These are phyloP conservation scores for Diplocarpon mali DNA, from an alignment of 2,329 filamentous ascomycete species.

Conservation along the genomic window DNA sequence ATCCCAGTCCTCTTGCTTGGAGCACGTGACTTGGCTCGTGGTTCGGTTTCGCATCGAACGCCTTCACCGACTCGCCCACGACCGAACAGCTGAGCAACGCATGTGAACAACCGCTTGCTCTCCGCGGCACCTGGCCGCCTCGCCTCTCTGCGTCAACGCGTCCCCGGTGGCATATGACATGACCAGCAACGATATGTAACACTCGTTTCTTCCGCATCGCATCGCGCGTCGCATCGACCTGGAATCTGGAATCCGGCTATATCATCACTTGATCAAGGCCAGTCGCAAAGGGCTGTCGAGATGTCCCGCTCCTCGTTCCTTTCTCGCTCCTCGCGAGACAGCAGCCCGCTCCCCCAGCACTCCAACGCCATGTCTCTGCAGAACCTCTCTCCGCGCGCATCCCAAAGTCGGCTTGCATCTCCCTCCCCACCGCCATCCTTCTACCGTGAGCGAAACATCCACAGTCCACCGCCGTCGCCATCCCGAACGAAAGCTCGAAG, in stretches of 20 bases:
- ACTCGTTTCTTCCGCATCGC: no score
- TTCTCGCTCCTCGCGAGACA: constrained; percentile 14
- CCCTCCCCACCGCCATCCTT: constrained; percentile 22
- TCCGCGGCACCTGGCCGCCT: no score
- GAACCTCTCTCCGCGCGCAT: constrained; percentile 15
- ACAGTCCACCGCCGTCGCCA: constrained; percentile 10
- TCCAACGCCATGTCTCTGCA: constrained; percentile 16
- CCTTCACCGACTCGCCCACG: no score
- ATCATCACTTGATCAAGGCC: no score
- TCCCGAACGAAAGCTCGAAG: constrained; percentile 10
- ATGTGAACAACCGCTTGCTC: no score
- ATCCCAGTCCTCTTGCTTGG: no score
- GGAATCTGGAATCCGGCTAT: no score
- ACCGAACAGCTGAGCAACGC: no score
- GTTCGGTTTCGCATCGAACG: no score
- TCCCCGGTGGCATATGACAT: neutral
- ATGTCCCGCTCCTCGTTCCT: constrained; percentile 22
- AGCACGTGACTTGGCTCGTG: no score
- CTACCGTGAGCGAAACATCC: constrained; percentile 15
- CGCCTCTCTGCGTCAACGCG: no score
- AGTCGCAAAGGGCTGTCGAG: neutral
- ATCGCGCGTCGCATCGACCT: no score
- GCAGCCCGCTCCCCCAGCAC: constrained; percentile 16
- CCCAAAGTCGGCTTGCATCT: constrained; percentile 9
- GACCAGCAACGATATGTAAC: neutral